These are phyloP conservation scores for Mentha longifolia DNA, from an alignment of 257 asterid species.

Conservation along the genomic window DNA sequence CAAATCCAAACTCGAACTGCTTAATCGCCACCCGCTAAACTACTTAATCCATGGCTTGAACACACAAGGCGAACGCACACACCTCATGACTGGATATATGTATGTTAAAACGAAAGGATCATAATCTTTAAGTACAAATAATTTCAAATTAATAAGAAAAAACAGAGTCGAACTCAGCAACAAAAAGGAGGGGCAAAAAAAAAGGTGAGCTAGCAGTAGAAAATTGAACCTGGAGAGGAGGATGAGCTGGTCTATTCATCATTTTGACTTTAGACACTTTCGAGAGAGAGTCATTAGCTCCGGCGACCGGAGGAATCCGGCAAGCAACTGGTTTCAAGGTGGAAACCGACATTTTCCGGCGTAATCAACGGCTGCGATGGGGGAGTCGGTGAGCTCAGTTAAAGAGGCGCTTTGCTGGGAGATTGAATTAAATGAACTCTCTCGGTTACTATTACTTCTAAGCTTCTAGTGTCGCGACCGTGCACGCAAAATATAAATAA, in stretches of 20 bases:
- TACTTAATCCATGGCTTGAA: conserved; percentile 7
- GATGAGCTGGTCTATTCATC: conserved; percentile 33
- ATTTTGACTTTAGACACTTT: conserved; percentile 32
- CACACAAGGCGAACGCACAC: background rate
- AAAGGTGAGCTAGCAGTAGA: background rate
- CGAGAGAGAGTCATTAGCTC: conserved; percentile 38
- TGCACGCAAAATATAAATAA: too few species aligned
- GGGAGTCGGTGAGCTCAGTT: conserved; percentile 33
- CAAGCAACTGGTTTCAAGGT: conserved; percentile 37
- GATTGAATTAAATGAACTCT: background rate
- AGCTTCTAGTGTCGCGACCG: too few species aligned
- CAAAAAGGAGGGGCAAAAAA: background rate
- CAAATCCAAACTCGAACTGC: background rate
- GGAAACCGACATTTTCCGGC: conserved; percentile 46
- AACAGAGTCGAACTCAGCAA: background rate
- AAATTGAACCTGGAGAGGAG: conserved; percentile 44
- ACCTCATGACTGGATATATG: background rate
- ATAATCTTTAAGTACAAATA: conserved; percentile 6
- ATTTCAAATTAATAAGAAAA: background rate
- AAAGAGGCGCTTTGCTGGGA: conserved; percentile 33
- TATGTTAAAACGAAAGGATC: conserved; percentile 20
- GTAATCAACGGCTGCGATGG: conserved; percentile 40
- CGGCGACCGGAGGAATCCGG: conserved; percentile 36
- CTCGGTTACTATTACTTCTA: conserved; percentile 13
- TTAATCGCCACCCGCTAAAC: conserved; percentile 1